Percentiles rank a stretch among this genome's conserved stretches.
These are phyloP conservation scores for Irpex rosettiformis DNA, from an alignment of 1,284 basidiomycete species.

Conservation along the genomic window DNA sequence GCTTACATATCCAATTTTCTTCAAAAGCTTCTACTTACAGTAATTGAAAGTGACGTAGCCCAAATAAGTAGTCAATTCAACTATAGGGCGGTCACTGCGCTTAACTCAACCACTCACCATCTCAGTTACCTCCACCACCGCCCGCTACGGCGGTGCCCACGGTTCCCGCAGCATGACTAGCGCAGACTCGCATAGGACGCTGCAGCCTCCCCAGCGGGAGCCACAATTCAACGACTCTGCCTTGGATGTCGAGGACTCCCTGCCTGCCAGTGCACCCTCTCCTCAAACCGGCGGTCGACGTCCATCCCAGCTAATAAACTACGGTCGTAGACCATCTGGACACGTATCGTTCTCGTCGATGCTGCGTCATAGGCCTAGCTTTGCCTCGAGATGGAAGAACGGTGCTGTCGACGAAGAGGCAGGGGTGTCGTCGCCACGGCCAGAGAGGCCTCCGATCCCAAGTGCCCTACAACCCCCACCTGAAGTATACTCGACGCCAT, in stretches of 20 bases:
- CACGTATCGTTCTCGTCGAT: conserved; percentile 25
- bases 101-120: not conserved
- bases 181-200: not conserved
- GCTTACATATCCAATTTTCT: not conserved
- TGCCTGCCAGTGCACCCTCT: not conserved
- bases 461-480: conserved; percentile 63
- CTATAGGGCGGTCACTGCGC: not conserved
- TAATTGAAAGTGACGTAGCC: not conserved
- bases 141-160: not conserved
- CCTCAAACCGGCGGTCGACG: not conserved
- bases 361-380: conserved; percentile 22
- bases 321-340: conserved; percentile 15
- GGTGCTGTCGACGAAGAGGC: conserved; percentile 23
- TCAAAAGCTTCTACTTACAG: not conserved
- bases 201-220: not conserved
- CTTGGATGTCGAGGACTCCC: conserved; percentile 7
- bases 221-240: conserved; percentile 8
- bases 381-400: conserved; percentile 20
- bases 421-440: conserved; percentile 14
- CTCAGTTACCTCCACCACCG: not conserved
- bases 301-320: not conserved
- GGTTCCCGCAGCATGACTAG: not conserved
- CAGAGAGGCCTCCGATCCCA: conserved; percentile 67
- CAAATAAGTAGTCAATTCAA: not conserved
- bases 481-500: conserved; percentile 70